Base-by-base conservation (phyloP, 2,329 filamentous ascomycete species). In the Penicillium vulpinum region DNA sequence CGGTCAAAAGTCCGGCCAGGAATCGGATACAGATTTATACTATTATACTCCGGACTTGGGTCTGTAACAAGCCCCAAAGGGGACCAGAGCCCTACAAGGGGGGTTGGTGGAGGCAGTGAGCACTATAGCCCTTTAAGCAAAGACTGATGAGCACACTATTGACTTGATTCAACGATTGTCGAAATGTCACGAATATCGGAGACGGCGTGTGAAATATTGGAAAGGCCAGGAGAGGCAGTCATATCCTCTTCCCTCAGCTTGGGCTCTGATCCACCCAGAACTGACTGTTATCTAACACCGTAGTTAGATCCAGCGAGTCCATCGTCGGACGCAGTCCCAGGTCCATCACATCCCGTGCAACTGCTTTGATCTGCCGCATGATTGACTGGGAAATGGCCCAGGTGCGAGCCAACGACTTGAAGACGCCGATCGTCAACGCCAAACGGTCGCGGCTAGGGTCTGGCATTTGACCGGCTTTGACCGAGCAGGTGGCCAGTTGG, bases 401-500 rank as follows among this genome's bases (percentile, higher is more conserved):
- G 3, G 90, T 86, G 16, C 79, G 77, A 39, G 85, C 85, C 8
- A 93, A 78, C 38, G 85, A 81, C 65, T 88, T 87, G 39, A 94
- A 81, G 0, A 89, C 88, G 16, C 88, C 90, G 56, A 89, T 91
- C 60, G 91, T 92, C 15, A 96, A 83, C 0, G 88, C 85, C 51
- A 96, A 88, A 64, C 85, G 87, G 74, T 91, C 89, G 81, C 78
- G 65, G 59, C 75, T 81, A 1, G 80, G 77, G 45, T 87, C 79
- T 52, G 83, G 84, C 68, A 84, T 84, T 21, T 87, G 78, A 15
- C 72, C 51, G 79, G 87, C 69, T 47, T 76, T 78, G 65, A 80
- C 79, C 6, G 84, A 85, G 85, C 91, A 96, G 61, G 89, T 90
- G 54, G 88, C 90, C 24, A 95, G 81, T 67, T 94, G 90, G 4